phyloP scores from a whole-genome alignment of 441 rosid genomes.

The Euphorbia corollata region DNA sequence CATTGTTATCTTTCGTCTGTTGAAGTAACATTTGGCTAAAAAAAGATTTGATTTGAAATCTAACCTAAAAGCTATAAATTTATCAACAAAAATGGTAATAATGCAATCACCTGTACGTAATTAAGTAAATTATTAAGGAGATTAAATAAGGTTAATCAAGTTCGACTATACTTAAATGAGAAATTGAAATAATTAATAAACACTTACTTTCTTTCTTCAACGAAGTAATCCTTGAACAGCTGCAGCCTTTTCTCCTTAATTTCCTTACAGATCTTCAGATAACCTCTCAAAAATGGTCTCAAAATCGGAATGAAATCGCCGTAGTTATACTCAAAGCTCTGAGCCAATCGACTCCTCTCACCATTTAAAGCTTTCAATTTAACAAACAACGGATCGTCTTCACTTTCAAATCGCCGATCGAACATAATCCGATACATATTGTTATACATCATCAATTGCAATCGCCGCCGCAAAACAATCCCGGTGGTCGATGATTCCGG shows the following conservation, averaged over 20 bases:
- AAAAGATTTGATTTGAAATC: too few species aligned
- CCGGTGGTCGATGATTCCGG: constrained; percentile 64
- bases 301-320: constrained; percentile 89
- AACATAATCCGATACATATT: constrained; percentile 93
- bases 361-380: constrained; percentile 80
- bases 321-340: constrained; percentile 89
- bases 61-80: too few species aligned
- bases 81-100: too few species aligned
- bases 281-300: constrained; percentile 82
- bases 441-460: constrained; percentile 93
- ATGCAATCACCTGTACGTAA: too few species aligned
- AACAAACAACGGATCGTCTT: constrained; percentile 63
- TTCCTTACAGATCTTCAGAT: constrained; percentile 76
- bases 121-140: too few species aligned
- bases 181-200: too few species aligned
- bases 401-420: constrained; percentile 69
- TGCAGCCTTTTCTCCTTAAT: constrained; percentile 70
- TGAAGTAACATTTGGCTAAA: too few species aligned
- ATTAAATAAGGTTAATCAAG: too few species aligned
- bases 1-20: too few species aligned
- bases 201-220: constrained; percentile 80
- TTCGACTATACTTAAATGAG: too few species aligned
- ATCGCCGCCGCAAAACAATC: constrained; percentile 52
- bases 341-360: constrained; percentile 79
- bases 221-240: constrained; percentile 82